Evolutionary conservation across 768 basidiomycete species (phyloP), one percentile per base, ranked within the genome.

Genomic region (Lactarius pseudohatsudake): DNA sequence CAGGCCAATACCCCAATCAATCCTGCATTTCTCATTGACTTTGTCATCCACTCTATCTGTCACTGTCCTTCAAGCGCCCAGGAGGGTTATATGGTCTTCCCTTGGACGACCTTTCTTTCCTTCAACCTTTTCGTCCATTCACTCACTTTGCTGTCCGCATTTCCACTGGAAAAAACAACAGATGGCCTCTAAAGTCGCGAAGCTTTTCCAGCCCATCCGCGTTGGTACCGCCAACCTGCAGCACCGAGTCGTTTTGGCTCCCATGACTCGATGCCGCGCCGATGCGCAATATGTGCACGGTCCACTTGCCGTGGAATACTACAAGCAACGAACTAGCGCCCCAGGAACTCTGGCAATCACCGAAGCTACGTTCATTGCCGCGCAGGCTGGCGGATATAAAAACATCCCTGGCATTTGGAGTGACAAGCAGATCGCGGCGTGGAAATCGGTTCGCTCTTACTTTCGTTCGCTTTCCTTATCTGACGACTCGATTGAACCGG

Each of bases 391-490:
- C 2, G 86, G 85, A 2, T 78, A 75, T 45, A 57, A 62, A 1
- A 75, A 84, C 66, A 79, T 84, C 1, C 90, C 90, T 2, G 90
- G 89, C 0, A 84, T 90, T 60, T 90, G 83, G 79, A 84, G 73
- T 30, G 73, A 81, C 5, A 84, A 82, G 38, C 90, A 93, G 68
- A 80, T 81, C 34, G 65, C 71, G 8, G 79, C 69, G 0, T 87
- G 86, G 87, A 83, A 81, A 69, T 69, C 74, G 72, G 82, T 82
- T 47, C 30, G 77, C 26, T 26, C 13, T 26, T 28, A 53, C 13
- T 26, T n/a, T 26, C 50, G 4, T 5, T 53, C 6, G 13, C 50
- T 26, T 26, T 53, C 22, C 50, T 28, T 26, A 26, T 28, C 26
- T 26, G 26, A 53, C 22, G 26, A 50, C 22, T 50, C 15, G 22